Percentiles rank a stretch among this genome's conserved stretches.
phyloP scores from a whole-genome alignment of 768 basidiomycete species.

The Boletus sensibilis region DNA sequence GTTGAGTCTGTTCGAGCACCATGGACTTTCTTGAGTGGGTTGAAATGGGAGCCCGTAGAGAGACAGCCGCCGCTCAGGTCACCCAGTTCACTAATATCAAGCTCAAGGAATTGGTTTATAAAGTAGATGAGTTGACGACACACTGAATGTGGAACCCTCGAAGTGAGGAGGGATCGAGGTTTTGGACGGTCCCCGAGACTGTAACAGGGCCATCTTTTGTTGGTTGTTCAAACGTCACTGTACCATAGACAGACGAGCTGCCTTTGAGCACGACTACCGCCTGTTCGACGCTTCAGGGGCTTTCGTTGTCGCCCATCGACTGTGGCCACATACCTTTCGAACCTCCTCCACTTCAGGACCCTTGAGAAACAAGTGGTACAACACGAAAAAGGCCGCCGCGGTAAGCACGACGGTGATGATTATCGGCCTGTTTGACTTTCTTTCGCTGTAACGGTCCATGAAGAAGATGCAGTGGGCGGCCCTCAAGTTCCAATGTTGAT shows the following conservation, averaged over 20 bases:
- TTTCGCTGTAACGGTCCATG: slow-evolving; percentile 26
- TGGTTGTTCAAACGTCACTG: slow-evolving; percentile 63
- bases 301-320: neutral
- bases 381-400: slow-evolving; percentile 15
- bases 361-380: slow-evolving; percentile 21
- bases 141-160: slow-evolving; percentile 85
- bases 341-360: slow-evolving; percentile 17
- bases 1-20: slow-evolving; percentile 54
- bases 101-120: slow-evolving; percentile 19
- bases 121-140: slow-evolving; percentile 24
- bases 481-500: neutral
- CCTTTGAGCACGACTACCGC: slow-evolving; percentile 63
- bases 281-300: slow-evolving; percentile 28
- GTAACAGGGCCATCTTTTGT: slow-evolving; percentile 50
- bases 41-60: slow-evolving; percentile 76
- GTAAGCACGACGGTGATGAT: slow-evolving; percentile 13
- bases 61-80: slow-evolving; percentile 65
- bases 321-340: slow-evolving; percentile 20
- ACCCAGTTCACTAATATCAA: slow-evolving; percentile 40
- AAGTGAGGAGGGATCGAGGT: slow-evolving; percentile 54
- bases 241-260: slow-evolving; percentile 58
- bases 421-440: slow-evolving; percentile 22
- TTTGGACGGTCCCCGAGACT: slow-evolving; percentile 60
- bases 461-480: neutral
- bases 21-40: slow-evolving; percentile 64